phyloP scores from a whole-genome alignment of 1,284 basidiomycete species.

The Sporisorium exsertum region DNA sequence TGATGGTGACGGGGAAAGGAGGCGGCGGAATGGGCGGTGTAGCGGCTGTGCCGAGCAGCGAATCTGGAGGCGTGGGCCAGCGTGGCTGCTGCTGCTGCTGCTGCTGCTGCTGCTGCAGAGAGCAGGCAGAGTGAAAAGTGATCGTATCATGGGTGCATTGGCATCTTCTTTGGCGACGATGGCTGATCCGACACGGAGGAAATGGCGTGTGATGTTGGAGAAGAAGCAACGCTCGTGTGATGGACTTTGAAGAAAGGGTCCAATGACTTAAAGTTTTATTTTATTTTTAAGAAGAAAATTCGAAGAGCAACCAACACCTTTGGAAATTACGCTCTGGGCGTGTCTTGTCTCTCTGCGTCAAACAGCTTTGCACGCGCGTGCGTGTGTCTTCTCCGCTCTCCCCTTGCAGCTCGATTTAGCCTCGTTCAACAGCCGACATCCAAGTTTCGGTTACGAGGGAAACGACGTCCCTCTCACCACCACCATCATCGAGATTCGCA shows the following conservation, averaged over 20 bases:
- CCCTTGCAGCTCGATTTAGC: constrained; percentile 1
- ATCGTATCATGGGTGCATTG: background rate
- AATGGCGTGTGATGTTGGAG: background rate
- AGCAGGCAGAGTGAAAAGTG: no score
- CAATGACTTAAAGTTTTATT: no score
- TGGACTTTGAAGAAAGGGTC: background rate
- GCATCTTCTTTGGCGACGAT: background rate
- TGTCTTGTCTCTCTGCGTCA: constrained; percentile 1
- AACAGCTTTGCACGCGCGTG: constrained; percentile 2
- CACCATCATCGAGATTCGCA: background rate
- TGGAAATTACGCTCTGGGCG: background rate
- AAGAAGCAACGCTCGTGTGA: background rate
- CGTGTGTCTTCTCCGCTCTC: background rate
- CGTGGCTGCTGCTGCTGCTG: background rate
- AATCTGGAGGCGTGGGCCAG: background rate
- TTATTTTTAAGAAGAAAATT: background rate
- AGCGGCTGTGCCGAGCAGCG: background rate
- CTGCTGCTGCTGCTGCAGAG: background rate
- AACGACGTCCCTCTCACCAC: background rate
- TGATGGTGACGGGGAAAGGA: background rate
- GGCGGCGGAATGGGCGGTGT: background rate
- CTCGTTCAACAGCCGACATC: background rate
- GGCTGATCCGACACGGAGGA: background rate
- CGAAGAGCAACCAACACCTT: constrained; percentile 8
- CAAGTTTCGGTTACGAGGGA: background rate